These are phyloP conservation scores for Inonotus hispidus DNA, from an alignment of 1,284 basidiomycete species.

Conservation along the genomic window DNA sequence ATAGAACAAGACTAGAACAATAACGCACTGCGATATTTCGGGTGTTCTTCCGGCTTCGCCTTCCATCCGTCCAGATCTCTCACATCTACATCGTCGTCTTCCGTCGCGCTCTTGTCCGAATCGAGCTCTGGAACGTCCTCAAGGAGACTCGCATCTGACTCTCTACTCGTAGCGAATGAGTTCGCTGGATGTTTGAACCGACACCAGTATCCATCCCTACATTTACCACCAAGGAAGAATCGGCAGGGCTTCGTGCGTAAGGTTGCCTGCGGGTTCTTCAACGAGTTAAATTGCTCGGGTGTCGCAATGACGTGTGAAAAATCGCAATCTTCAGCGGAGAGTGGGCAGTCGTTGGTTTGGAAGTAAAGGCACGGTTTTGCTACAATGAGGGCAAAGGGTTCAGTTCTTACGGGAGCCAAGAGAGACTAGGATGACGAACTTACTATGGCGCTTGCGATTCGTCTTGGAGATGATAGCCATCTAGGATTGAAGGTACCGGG, in stretches of 20 bases:
- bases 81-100: constrained; percentile 18
- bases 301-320: constrained; percentile 23
- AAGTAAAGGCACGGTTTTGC: constrained; percentile 25
- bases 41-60: constrained; percentile 20
- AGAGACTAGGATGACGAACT: background rate
- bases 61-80: constrained; percentile 21
- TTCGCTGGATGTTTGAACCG: constrained; percentile 21
- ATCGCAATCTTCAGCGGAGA: constrained; percentile 24
- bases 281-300: background rate
- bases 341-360: constrained; percentile 22
- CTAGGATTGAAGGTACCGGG: no score
- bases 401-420: background rate
- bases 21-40: constrained; percentile 22
- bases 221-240: constrained; percentile 19
- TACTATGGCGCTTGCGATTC: constrained; percentile 15
- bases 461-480: constrained; percentile 6
- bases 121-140: background rate
- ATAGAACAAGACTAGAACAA: background rate
- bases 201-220: constrained; percentile 23
- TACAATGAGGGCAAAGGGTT: background rate
- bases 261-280: constrained; percentile 15
- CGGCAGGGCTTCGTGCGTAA: constrained; percentile 22
- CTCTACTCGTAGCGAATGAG: constrained; percentile 5
- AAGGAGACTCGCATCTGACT: background rate
- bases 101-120: constrained; percentile 1